These are phyloP conservation scores for Fusarium tuaranense DNA, from an alignment of 2,329 filamentous ascomycete species.

Conservation along the genomic window DNA sequence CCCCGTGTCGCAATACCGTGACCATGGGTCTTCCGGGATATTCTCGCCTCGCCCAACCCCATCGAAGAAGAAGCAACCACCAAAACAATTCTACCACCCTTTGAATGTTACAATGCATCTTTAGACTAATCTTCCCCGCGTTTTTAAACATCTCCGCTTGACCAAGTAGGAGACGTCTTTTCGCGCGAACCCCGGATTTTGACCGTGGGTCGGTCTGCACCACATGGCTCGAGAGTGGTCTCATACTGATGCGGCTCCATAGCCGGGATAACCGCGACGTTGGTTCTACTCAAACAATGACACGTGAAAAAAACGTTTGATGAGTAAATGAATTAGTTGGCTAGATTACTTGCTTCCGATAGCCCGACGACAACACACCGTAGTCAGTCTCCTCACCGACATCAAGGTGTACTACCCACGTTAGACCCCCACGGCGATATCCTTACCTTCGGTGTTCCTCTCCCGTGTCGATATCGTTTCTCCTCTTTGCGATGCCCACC, in stretches of 20 bases:
- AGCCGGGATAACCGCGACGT: not conserved
- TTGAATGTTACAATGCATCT: slow-evolving; percentile 22
- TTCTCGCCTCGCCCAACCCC: slow-evolving; percentile 35
- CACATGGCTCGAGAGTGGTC: slow-evolving; percentile 1
- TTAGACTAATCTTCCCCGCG: slow-evolving; percentile 31
- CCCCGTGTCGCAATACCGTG: not conserved
- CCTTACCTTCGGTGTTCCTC: not conserved
- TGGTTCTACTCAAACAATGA: not conserved
- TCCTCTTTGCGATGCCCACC: not conserved
- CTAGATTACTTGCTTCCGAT: not conserved
- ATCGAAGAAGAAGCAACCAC: not conserved
- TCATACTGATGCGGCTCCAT: not conserved
- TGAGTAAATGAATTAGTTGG: not conserved
- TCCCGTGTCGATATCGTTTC: not conserved
- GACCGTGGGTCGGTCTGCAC: not conserved
- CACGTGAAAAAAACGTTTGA: not conserved
- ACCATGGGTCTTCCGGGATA: slow-evolving; percentile 30
- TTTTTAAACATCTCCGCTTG: not conserved
- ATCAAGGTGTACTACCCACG: not conserved
- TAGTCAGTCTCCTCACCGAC: not conserved
- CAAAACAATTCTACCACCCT: slow-evolving; percentile 21
- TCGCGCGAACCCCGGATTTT: not conserved
- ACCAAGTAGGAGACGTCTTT: not conserved
- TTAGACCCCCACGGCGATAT: not conserved
- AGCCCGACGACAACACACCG: not conserved